Evolutionary conservation across 345 rosid genomes (phyloP).

Genomic region (Dimocarpus longan): DNA sequence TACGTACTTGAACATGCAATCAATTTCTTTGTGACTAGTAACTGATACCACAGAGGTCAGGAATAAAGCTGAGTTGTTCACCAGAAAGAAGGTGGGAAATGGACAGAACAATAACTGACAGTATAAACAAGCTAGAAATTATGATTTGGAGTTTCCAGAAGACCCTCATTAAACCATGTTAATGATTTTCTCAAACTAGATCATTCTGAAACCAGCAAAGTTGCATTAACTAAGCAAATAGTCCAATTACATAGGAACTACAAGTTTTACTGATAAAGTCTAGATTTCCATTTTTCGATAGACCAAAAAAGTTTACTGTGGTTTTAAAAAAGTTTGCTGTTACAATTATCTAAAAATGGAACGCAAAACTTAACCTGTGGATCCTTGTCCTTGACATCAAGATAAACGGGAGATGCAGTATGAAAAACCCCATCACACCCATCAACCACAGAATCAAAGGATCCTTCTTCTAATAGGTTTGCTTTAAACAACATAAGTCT

Average conservation of each 20-base stretch:
- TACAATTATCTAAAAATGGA: neutral
- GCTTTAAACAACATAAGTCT: slow-evolving; percentile 80
- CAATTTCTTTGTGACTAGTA: neutral
- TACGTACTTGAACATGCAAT: neutral
- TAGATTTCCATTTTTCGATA: neutral
- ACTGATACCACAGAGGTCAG: neutral
- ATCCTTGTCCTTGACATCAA: slow-evolving; percentile 73
- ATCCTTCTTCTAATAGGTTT: slow-evolving; percentile 70
- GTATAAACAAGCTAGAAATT: neutral
- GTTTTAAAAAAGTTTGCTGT: neutral
- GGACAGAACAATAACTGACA: neutral
- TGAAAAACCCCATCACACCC: slow-evolving; percentile 86
- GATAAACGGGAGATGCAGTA: slow-evolving; percentile 80
- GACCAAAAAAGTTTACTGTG: neutral
- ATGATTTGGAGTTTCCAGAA: neutral
- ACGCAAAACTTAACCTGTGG: slow-evolving; percentile 62
- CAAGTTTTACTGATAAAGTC: neutral
- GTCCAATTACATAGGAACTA: neutral
- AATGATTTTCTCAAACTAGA: neutral
- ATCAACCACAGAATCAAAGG: slow-evolving; percentile 64
- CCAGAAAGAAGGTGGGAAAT: neutral
- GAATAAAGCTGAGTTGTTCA: neutral
- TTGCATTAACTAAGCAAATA: neutral
- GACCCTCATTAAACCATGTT: neutral
- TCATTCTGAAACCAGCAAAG: neutral